A percentile compares a stretch with the other conserved stretches of the same genome.
Conservation (phyloP, 2,329 filamentous ascomycete species). For the Pseudogymnoascus sp. region DNA sequence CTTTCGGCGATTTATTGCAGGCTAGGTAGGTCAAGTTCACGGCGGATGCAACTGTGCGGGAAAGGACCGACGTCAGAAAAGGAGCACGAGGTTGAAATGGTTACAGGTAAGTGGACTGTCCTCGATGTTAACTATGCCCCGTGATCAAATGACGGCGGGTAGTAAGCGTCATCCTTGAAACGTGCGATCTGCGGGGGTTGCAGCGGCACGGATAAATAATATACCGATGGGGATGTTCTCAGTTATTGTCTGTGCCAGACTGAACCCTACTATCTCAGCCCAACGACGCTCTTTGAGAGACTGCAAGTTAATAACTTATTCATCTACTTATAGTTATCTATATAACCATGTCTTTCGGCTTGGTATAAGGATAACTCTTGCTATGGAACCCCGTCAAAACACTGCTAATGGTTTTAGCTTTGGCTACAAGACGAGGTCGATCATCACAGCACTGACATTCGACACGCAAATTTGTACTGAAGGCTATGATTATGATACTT, state of each 20-base stretch:
- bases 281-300: not conserved
- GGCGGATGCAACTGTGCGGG: not conserved
- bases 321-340: not conserved
- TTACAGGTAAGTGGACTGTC: not conserved
- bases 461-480: not conserved
- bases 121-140: not conserved
- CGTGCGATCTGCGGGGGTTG: not conserved
- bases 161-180: constrained; percentile 7
- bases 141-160: not conserved
- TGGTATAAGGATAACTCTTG: not conserved
- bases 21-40: not conserved
- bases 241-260: not conserved
- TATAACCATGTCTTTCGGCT: not conserved
- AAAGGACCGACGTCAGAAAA: not conserved
- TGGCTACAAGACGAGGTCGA: not conserved
- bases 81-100: not conserved
- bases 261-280: not conserved
- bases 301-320: not conserved
- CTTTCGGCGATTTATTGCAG: not conserved
- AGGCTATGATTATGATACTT: not conserved
- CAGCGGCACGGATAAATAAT: not conserved
- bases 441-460: not conserved
- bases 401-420: not conserved
- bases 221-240: not conserved
- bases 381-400: not conserved